Base-by-base conservation (phyloP, 768 basidiomycete genomes). In the Coprinopsis cinerea region DNA sequence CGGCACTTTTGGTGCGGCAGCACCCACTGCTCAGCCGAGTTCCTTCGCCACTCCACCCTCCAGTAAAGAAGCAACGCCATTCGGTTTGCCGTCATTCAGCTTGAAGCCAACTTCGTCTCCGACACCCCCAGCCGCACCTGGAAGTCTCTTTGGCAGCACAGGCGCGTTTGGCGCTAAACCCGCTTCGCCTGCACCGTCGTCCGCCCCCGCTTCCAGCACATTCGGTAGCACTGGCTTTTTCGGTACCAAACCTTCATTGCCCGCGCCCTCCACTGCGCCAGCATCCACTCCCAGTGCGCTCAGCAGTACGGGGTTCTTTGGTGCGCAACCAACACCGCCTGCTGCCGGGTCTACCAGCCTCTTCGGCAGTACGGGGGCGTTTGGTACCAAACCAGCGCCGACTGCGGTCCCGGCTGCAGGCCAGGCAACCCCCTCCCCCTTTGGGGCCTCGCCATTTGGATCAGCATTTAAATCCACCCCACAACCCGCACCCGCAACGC, bases 21-120 rank as follows among this genome's bases (percentile, higher is more conserved):
- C 55, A 20, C 42, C 49, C 36, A 18, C 50, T 17, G 9, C 57
- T n/a, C 28, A 59, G 10, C 44, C 61, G 27, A 37, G 44, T 39
- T 50, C 41, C 25, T 49, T 50, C 23, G 46, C 32, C 17, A 4
- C 47, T 13, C 32, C 37, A 17, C 17, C 42, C 5, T 22, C 42
- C 9, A 26, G 17, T 23, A 22, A 43, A 23, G 42, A 23, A 10
- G 5, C 25, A 28, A 27, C 44, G 7, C 44, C 44, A 4, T 45
- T 45, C 44, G 32, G 32, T 20, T 32, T 45, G 14, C 44, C 48
- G 14, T 15, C 37, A 15, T 52, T 47, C 45, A 32, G 20, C 24
- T 23, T 43, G 7, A 20, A 45, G 20, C 27, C 44, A n/a, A 5
- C 6, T 43, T 23, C 9, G 18, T 26, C 41, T 10, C 18, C 5